Percentiles rank a stretch among this genome's conserved stretches.
Evolutionary conservation across 345 rosid species (phyloP).

Genomic region (Eutrema japonicum): DNA sequence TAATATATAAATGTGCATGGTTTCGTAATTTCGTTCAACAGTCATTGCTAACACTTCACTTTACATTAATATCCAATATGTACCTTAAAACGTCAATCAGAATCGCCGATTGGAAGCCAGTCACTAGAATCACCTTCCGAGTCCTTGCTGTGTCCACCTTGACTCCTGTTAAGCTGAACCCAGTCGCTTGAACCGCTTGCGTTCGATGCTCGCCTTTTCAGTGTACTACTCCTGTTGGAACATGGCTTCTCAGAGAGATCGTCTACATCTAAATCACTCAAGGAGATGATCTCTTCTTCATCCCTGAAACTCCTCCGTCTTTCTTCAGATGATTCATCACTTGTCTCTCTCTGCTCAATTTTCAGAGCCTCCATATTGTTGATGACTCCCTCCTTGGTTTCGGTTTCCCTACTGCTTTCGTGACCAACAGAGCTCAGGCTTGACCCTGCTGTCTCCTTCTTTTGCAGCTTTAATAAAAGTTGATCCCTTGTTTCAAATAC

Average conservation of each 20-base stretch:
- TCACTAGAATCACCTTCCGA: slow-evolving; percentile 70
- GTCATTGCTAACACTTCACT: slow-evolving; percentile 32
- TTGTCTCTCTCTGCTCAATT: slow-evolving; percentile 45
- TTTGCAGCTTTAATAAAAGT: slow-evolving; percentile 58
- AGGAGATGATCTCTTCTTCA: slow-evolving; percentile 58
- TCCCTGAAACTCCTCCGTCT: slow-evolving; percentile 40
- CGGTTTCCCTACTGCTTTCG: slow-evolving; percentile 32
- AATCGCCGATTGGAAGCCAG: slow-evolving; percentile 69
- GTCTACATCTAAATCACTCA: slow-evolving; percentile 67
- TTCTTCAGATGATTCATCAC: slow-evolving; percentile 54
- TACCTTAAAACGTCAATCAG: slow-evolving; percentile 41
- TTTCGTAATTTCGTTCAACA: not conserved
- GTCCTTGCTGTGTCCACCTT: slow-evolving; percentile 53
- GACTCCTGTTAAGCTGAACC: slow-evolving; percentile 58
- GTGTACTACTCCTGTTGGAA: slow-evolving; percentile 23
- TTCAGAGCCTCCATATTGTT: slow-evolving; percentile 41
- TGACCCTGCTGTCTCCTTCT: slow-evolving; percentile 39
- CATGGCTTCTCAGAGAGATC: slow-evolving; percentile 45
- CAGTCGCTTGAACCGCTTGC: slow-evolving; percentile 63
- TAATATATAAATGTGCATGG: not conserved
- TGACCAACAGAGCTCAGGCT: slow-evolving; percentile 29
- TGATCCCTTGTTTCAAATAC: slow-evolving; percentile 59
- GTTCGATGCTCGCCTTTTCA: slow-evolving; percentile 42
- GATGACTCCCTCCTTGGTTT: slow-evolving; percentile 33
- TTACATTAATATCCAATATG: slow-evolving; percentile 48